phyloP scores from a whole-genome alignment of 768 basidiomycete species.

The Rhizopogon sp. region DNA sequence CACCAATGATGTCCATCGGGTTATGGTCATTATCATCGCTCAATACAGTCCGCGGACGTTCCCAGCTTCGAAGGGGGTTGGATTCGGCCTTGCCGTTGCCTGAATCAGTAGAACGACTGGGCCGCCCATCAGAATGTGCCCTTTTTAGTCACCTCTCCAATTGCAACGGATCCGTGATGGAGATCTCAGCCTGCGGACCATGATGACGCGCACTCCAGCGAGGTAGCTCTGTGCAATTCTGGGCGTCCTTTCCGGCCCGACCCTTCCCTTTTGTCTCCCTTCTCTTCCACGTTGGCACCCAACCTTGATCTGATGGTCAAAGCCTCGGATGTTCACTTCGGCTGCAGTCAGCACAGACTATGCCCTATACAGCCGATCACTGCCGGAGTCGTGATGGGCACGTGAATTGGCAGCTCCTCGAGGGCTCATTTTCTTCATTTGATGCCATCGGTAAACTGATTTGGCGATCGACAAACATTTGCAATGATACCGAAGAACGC shows the following conservation, averaged over 20 bases:
- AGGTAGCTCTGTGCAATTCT: conserved; percentile 33
- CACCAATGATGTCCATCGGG: conserved; percentile 36
- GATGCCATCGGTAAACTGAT: conserved; percentile 84
- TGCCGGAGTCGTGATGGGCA: conserved; percentile 45
- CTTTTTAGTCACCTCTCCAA: conserved; percentile 75
- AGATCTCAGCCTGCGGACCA: conserved; percentile 64
- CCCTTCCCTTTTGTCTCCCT: conserved; percentile 40
- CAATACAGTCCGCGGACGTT: conserved; percentile 46
- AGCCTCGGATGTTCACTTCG: conserved; percentile 81
- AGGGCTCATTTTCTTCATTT: conserved; percentile 79
- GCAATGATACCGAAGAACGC: conserved; percentile 77
- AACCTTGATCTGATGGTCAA: conserved; percentile 68
- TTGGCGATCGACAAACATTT: conserved; percentile 72
- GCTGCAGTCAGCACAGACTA: conserved; percentile 86
- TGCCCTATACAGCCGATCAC: conserved; percentile 73
- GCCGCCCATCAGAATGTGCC: conserved; percentile 54
- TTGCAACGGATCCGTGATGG: conserved; percentile 69
- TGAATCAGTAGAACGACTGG: conserved; percentile 40
- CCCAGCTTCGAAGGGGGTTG: conserved; percentile 25
- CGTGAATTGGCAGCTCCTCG: conserved; percentile 76
- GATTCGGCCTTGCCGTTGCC: conserved; percentile 40
- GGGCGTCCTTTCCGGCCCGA: conserved; percentile 22
- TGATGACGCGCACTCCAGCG: conserved; percentile 71
- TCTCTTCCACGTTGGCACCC: conserved; percentile 78
- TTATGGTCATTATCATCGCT: conserved; percentile 43